A percentile compares a stretch with the other conserved stretches of the same genome.
These are phyloP conservation scores for Blastobotrys robertii DNA, from an alignment of 805 yeast species.

Conservation along the genomic window DNA sequence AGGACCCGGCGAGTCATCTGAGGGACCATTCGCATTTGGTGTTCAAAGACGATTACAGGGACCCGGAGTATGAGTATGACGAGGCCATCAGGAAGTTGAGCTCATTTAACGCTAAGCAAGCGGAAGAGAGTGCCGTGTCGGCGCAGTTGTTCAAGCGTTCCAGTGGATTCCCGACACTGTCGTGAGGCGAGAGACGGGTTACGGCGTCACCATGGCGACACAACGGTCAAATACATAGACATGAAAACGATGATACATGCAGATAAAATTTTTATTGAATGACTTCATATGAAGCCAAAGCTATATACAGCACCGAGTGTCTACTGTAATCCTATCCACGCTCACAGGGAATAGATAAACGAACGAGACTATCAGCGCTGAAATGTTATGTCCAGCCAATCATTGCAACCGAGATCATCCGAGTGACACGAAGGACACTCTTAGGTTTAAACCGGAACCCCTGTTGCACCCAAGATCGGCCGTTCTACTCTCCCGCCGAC, in stretches of 20 bases:
- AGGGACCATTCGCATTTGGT: too few relatives aligned
- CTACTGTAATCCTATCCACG: not conserved
- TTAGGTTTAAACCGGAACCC: slow-evolving; percentile 39
- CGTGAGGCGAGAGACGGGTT: too few relatives aligned
- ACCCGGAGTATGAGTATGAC: too few relatives aligned
- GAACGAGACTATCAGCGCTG: not conserved
- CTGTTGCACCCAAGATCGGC: slow-evolving; percentile 62
- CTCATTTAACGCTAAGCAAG: too few relatives aligned
- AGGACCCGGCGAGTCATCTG: too few relatives aligned
- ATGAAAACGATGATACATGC: not conserved
- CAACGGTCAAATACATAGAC: too few relatives aligned
- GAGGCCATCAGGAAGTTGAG: too few relatives aligned
- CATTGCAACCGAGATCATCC: slow-evolving; percentile 57
- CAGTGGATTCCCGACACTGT: too few relatives aligned
- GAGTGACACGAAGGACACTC: slow-evolving; percentile 56
- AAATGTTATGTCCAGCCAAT: slow-evolving; percentile 34
- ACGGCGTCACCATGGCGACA: too few relatives aligned
- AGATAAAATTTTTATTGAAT: not conserved
- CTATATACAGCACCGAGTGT: not conserved
- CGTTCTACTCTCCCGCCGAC: slow-evolving; percentile 44
- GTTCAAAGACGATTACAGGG: too few relatives aligned
- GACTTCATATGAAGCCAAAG: not conserved
- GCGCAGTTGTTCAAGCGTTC: too few relatives aligned
- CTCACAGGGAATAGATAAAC: not conserved
- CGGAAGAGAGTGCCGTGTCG: too few relatives aligned